Percentiles rank a stretch among this genome's conserved stretches.
These are phyloP conservation scores for Hibiscus trionum DNA, from an alignment of 345 rosid species.

Conservation along the genomic window DNA sequence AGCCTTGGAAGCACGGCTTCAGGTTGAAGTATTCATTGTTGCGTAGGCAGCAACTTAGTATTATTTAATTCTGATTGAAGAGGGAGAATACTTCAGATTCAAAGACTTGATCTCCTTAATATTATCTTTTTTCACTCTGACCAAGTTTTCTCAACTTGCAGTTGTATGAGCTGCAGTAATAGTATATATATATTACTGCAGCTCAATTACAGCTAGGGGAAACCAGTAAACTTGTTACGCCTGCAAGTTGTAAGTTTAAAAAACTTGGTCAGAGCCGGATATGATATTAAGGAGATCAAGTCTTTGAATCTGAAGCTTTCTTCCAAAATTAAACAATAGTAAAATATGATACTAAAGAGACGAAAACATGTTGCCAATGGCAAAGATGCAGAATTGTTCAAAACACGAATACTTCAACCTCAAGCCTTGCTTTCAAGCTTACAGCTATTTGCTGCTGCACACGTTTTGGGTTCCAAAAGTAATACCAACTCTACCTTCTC, in stretches of 20 bases:
- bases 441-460: constrained; percentile 1
- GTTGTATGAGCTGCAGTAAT: too few relatives aligned
- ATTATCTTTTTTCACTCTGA: too few relatives aligned
- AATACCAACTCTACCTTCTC: constrained; percentile 6
- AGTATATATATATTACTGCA: too few relatives aligned
- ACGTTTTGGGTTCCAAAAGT: constrained; percentile 2
- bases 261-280: background rate
- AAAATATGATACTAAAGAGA: too few relatives aligned
- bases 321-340: too few relatives aligned
- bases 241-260: background rate
- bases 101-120: background rate
- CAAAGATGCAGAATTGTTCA: too few relatives aligned
- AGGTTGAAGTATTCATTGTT: constrained; percentile 6
- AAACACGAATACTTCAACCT: background rate
- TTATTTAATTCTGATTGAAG: background rate
- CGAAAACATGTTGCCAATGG: too few relatives aligned
- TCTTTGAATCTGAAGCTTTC: background rate
- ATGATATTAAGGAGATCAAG: background rate
- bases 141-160: background rate
- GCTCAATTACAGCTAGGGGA: too few relatives aligned
- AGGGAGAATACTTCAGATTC: background rate
- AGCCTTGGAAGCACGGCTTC: background rate
- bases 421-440: background rate
- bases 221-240: too few relatives aligned
- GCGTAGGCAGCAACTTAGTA: too few relatives aligned